A percentile compares a stretch with the other conserved stretches of the same genome.
Conservation (phyloP, 1,139 yeast genomes). For the Scheffersomyces insectosa region DNA sequence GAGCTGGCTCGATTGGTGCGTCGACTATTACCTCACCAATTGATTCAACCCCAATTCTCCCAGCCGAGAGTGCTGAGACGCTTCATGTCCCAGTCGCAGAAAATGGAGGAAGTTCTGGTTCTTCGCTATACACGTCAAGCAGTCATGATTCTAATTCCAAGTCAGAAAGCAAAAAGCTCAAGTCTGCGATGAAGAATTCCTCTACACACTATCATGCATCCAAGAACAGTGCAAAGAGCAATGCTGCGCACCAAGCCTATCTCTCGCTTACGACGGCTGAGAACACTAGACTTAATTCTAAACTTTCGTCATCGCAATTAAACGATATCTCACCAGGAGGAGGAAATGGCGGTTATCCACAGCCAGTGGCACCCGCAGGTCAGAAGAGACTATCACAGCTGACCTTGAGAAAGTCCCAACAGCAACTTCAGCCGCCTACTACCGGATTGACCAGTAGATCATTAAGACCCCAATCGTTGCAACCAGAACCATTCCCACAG, state of each 20-base stretch:
- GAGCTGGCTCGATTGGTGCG: no score
- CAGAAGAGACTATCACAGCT: slow-evolving; percentile 32
- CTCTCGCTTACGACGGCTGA: slow-evolving; percentile 73
- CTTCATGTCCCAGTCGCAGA: slow-evolving; percentile 16
- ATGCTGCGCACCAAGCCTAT: slow-evolving; percentile 62
- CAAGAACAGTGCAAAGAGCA: slow-evolving; percentile 10
- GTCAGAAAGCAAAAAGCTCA: slow-evolving; percentile 42
- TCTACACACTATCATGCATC: slow-evolving; percentile 25
- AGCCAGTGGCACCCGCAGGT: slow-evolving; percentile 5
- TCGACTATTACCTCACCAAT: no score
- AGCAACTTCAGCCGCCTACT: slow-evolving; percentile 7
- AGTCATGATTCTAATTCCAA: slow-evolving; percentile 25
- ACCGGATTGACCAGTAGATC: slow-evolving; percentile 17
- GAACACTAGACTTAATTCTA: slow-evolving; percentile 71
- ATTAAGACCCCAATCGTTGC: slow-evolving; percentile 37
- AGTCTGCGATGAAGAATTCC: slow-evolving; percentile 65
- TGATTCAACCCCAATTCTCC: neutral
- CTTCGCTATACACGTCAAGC: slow-evolving; percentile 31
- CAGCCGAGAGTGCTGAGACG: slow-evolving; percentile 11
- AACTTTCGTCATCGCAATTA: slow-evolving; percentile 45
- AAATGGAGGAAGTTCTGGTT: slow-evolving; percentile 23
- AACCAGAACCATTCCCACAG: slow-evolving; percentile 5
- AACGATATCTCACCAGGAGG: slow-evolving; percentile 14
- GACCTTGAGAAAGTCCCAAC: slow-evolving; percentile 29
- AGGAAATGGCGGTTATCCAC: slow-evolving; percentile 3